Conservation (phyloP, 2,329 filamentous ascomycete genomes). For the Aspergillus viridinutans region DNA sequence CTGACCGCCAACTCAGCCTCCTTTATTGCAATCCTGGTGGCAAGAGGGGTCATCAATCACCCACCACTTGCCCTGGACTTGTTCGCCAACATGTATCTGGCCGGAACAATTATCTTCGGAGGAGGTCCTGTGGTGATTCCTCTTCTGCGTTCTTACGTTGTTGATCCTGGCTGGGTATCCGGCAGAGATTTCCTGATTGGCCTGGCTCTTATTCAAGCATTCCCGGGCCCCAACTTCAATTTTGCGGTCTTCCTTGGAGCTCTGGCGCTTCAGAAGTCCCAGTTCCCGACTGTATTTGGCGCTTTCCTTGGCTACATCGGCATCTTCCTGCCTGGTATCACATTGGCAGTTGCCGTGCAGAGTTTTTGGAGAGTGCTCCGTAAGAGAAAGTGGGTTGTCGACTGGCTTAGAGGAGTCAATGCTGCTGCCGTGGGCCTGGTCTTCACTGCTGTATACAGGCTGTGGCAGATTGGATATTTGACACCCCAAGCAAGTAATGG, state of each 20-base stretch:
- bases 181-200: slow-evolving; percentile 69
- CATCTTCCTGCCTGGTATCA: slow-evolving; percentile 37
- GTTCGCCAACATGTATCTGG: slow-evolving; percentile 70
- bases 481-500: slow-evolving; percentile 48
- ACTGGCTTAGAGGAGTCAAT: slow-evolving; percentile 54
- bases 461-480: slow-evolving; percentile 61
- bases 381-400: slow-evolving; percentile 44
- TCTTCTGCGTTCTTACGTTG: slow-evolving; percentile 57
- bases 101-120: slow-evolving; percentile 65
- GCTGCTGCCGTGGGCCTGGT: slow-evolving; percentile 59
- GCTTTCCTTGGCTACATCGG: slow-evolving; percentile 49
- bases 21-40: slow-evolving; percentile 56
- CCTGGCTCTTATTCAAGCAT: slow-evolving; percentile 66
- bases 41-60: slow-evolving; percentile 36
- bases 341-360: slow-evolving; percentile 33
- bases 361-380: slow-evolving; percentile 54
- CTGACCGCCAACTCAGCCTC: slow-evolving; percentile 30
- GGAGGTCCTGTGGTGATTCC: slow-evolving; percentile 64
- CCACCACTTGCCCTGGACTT: slow-evolving; percentile 53
- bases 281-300: slow-evolving; percentile 39
- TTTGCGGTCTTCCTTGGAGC: slow-evolving; percentile 56
- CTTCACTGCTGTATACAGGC: slow-evolving; percentile 60
- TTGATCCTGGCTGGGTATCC: slow-evolving; percentile 65
- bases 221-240: slow-evolving; percentile 55
- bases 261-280: slow-evolving; percentile 40